Base-by-base conservation (phyloP, 2,329 filamentous ascomycete species). In the Penicillium sp. region DNA sequence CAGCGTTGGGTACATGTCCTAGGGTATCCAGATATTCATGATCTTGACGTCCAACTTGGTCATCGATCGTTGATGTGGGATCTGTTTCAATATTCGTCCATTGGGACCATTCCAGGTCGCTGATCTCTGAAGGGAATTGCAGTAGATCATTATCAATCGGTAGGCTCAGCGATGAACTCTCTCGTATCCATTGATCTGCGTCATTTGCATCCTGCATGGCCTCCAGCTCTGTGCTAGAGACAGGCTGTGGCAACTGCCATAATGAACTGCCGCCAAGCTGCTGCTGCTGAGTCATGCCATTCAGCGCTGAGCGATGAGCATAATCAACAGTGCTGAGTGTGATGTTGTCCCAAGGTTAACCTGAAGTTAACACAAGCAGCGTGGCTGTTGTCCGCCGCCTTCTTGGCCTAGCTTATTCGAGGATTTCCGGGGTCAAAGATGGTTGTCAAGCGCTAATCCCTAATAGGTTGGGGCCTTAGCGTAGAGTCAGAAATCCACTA, bases 271-370 rank as follows among this genome's bases (percentile, higher is more conserved):
- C 22, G 39, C 16, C 29, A 8, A 31, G 35, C 12, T 37, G 34
- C 11, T 29, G 35, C 25, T 45, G 44, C 9, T 34, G 33, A 37
- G 51, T 51, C 56, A 58, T 58, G 22, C 44, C 41, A 46, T 40
- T 25, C 34, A 35, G n/a, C 12, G 3, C 25, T 28, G 34, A 14
- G 5, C 12, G 3, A 30, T 28, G 34, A 14, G 5, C 28, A 18
- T 10, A 40, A 28, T 40, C 11, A 5, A 27, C 7, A 3, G 14
- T 11, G 3, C 12, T n/a, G n/a, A n/a, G n/a, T n/a, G n/a, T n/a
- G 10, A 11, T 46, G 14, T 22, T 22, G 19, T n/a, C n/a, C n/a
- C n/a, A n/a, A n/a, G n/a, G n/a, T 22, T 22, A 22, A 22, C n/a
- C n/a, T n/a, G 19, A 22, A 5, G 19, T 22, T 22, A 22, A 5